Evolutionary conservation across 2,329 filamentous ascomycete genomes (phyloP), one percentile per base, ranked within the genome.

Genomic region (Alternaria sp.): DNA sequence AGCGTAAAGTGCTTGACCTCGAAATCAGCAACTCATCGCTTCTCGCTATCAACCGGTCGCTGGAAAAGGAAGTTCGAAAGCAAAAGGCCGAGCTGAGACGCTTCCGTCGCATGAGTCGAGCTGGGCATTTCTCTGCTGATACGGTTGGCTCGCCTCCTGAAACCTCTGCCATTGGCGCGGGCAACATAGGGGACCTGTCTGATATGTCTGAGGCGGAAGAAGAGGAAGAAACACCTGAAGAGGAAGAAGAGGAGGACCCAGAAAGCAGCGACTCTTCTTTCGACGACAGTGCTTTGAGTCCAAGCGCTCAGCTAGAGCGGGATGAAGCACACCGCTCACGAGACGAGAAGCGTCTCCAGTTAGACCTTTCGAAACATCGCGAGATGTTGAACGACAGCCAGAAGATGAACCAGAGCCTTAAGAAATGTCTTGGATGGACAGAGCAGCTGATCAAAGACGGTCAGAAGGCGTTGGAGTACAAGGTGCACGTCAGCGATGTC

Each of bases 1-100:
- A 98, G 77, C 87, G 95, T 61, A 99, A 98, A 80, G 93, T 99
- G 1, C 86, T 98, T 66, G 95, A 99, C 75, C 82, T 99, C 5
- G 92, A 99, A 75, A 99, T 99, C 63, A 97, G 91, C 54, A 99
- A 99, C 72, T 95, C 92, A 1, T 97, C 93, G 1, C 84, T 99
- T 3, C 86, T 97, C 56, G 95, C 95, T 39, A 98, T 99, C 79
- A 99, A 99, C 74, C 86, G 93, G 52, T 95, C 93, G 0, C 81
- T 99, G 0, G 95, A 99, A 79, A 87, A 92, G 24, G 92, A 98
- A 74, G 84, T 99, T 69, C 88, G 93, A 26, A 96, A 96, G 74
- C 94, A 98, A 71, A 94, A 91, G 36, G 86, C 90, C 1, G 95
- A 99, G 73, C 77, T 99, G 31, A 88, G 95, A 56, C 85, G 94